Evolutionary conservation across 345 rosid genomes (phyloP).

Genomic region (Murraya paniculata): DNA sequence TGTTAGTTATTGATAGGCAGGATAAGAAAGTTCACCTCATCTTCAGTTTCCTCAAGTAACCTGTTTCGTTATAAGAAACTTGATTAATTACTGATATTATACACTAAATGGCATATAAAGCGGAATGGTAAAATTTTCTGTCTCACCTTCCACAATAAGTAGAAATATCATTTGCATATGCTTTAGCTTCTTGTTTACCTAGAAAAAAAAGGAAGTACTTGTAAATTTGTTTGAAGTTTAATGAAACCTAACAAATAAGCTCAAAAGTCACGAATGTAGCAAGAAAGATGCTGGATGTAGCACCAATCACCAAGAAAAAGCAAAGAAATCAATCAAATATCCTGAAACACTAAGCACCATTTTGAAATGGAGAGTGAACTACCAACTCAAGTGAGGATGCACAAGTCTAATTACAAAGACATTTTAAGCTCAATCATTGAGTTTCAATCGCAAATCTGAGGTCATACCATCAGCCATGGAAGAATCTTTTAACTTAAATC

Average conservation of each 20-base stretch:
- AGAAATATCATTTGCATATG: conserved; percentile 78
- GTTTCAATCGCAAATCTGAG: not conserved
- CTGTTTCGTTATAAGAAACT: conserved; percentile 33
- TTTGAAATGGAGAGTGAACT: not conserved
- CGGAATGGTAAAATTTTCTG: not conserved
- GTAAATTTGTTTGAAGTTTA: not conserved
- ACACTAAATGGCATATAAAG: not conserved
- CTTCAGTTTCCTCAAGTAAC: conserved; percentile 92
- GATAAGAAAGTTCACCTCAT: conserved; percentile 53
- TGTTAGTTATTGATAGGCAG: conserved; percentile 7
- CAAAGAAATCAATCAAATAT: not conserved
- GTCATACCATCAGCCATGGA: not conserved
- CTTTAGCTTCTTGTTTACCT: conserved; percentile 92
- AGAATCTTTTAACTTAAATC: not conserved
- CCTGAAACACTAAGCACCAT: not conserved
- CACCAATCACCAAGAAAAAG: conserved; percentile 7
- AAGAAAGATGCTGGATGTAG: conserved; percentile 13
- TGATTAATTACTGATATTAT: conserved; percentile 7
- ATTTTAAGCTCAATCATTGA: not conserved
- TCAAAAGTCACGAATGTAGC: conserved; percentile 5
- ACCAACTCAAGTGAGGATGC: not conserved
- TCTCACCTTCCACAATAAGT: conserved; percentile 93
- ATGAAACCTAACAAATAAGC: not conserved
- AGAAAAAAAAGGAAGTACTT: conserved; percentile 18
- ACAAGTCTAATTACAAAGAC: not conserved